Evolutionary conservation across 73 alveolate species (phyloP).

Genomic region (Stentor roeselii): DNA sequence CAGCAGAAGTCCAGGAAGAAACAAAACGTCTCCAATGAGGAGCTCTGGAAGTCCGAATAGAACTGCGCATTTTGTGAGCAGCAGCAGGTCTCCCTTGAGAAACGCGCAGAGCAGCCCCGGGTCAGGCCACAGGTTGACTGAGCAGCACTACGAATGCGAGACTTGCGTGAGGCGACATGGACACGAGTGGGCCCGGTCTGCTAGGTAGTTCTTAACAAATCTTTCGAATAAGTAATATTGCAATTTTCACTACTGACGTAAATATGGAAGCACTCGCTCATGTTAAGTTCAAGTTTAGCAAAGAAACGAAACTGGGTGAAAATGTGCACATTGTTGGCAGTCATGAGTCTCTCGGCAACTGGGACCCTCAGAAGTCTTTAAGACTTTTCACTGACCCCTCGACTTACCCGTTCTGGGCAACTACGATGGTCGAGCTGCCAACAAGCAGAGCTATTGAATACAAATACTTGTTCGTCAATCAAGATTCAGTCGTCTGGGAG

Average conservation of each 20-base stretch:
- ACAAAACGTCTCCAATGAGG: not conserved
- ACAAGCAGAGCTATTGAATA: not conserved
- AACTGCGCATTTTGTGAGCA: too few species aligned
- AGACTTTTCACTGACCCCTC: not conserved
- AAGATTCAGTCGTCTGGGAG: not conserved
- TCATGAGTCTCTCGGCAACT: not conserved
- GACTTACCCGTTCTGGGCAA: slow-evolving; percentile 18
- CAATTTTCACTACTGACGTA: too few species aligned
- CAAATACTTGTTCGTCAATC: slow-evolving; percentile 14
- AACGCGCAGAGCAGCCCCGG: not conserved
- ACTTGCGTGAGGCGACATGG: not conserved
- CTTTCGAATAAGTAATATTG: too few species aligned
- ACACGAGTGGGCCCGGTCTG: slow-evolving; percentile 18
- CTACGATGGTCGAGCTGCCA: not conserved
- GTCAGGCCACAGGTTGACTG: not conserved
- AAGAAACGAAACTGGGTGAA: slow-evolving; percentile 21
- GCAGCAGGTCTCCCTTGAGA: not conserved
- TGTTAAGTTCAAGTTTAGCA: slow-evolving; percentile 8
- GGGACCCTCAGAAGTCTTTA: not conserved
- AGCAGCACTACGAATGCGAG: not conserved
- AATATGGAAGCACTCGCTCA: not conserved
- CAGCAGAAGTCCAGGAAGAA: not conserved
- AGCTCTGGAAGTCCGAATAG: not conserved
- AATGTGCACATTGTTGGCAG: not conserved
- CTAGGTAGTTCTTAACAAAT: too few species aligned